Evolutionary conservation across 306 rosid species (phyloP), one percentile per base, ranked within the genome.

Genomic region (Dryas alaskensis): DNA sequence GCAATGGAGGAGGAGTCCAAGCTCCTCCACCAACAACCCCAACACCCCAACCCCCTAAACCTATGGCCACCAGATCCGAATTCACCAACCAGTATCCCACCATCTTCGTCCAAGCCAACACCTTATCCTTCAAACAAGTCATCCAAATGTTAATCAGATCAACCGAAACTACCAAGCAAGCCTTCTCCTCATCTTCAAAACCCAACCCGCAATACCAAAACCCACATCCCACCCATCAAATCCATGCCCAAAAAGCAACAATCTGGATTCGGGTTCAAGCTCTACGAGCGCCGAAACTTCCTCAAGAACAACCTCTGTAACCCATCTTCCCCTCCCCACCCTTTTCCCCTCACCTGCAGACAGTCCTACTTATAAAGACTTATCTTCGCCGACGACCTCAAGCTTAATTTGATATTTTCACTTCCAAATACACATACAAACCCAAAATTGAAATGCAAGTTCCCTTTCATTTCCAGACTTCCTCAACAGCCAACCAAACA

Each of bases 71-170:
- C 74, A 91, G 97, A 89, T 91, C 97, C 90, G 97, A 94, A 73
- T 77, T 96, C 49, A 62, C 78, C 2, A 87, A 80, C 84, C 96
- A 95, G 10, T 94, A 94, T 75, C 99, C 99, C 78, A 92, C 97
- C 11, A 94, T 97, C 44, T 94, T 94, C 80, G 96, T 92, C 51
- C 96, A 94, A 71, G 97, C 97, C 0, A 92, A 94, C 81, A 87
- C 97, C 12, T 64, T 85, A 40, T 94, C 99, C 37, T 94, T 94
- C 83, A 94, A 92, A 75, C 95, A 94, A 74, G 96, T 94, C 0
- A 97, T 94, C 59, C 99, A 94, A 87, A 92, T 92, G 96, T 89
- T 94, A n/a, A 94, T 97, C 51, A 97, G 97, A 0, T 92, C 97
- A 19, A 83, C 95, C 10, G 98, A 94, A 49, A 86, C 95, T 19